These are phyloP conservation scores for Coemansia sp. DNA, from an alignment of 192 early-diverging fungal species.

Conservation along the genomic window DNA sequence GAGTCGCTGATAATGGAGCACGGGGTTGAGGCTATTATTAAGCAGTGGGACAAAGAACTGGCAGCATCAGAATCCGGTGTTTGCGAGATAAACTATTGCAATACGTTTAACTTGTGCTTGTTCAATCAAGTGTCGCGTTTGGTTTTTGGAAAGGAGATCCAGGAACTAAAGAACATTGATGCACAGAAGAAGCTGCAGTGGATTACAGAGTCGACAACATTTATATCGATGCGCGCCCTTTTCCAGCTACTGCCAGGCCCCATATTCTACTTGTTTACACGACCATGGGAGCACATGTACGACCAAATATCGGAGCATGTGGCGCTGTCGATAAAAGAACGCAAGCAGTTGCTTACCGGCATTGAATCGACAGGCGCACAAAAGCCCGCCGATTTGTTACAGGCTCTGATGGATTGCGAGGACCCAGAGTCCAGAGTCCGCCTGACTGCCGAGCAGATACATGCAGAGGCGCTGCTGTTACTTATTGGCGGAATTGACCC, in stretches of 20 bases:
- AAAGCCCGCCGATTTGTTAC: slow-evolving; percentile 24
- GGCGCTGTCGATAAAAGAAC: slow-evolving; percentile 10
- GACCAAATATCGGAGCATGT: slow-evolving; percentile 15
- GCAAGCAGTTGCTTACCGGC: slow-evolving; percentile 11
- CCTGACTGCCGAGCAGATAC: slow-evolving; percentile 21
- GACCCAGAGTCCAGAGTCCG: slow-evolving; percentile 17
- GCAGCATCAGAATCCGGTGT: not conserved
- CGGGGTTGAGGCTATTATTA: slow-evolving; percentile 8
- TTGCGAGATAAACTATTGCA: slow-evolving; percentile 16
- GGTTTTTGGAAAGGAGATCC: slow-evolving; percentile 31
- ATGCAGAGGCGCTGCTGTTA: slow-evolving; percentile 26
- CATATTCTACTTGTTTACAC: slow-evolving; percentile 14
- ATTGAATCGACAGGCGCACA: not conserved
- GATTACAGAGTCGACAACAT: slow-evolving; percentile 20
- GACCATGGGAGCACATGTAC: slow-evolving; percentile 28
- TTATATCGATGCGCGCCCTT: slow-evolving; percentile 26
- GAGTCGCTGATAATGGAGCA: slow-evolving; percentile 28
- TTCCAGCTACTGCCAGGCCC: slow-evolving; percentile 16
- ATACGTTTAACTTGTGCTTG: slow-evolving; percentile 21
- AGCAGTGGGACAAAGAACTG: slow-evolving; percentile 9
- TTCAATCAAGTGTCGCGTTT: slow-evolving; percentile 29
- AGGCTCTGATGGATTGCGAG: slow-evolving; percentile 38
- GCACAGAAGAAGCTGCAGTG: slow-evolving; percentile 12
- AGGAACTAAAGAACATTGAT: slow-evolving; percentile 1
- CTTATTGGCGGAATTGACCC: slow-evolving; percentile 38